A percentile compares a stretch with the other conserved stretches of the same genome.
phyloP scores from a whole-genome alignment of 345 rosid genomes.

The Murraya paniculata region DNA sequence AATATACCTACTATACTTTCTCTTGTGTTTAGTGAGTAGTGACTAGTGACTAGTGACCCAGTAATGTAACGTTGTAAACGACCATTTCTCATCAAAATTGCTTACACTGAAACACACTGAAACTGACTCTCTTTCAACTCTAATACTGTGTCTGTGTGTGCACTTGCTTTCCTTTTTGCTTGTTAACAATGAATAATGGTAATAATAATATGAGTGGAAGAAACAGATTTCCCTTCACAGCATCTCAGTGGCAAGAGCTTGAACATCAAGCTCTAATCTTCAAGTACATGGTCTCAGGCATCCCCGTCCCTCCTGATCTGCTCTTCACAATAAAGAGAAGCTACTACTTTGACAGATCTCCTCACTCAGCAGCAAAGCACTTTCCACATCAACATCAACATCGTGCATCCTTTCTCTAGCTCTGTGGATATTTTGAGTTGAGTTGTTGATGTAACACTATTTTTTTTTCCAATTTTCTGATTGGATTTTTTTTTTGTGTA shows the following conservation, averaged over 20 bases:
- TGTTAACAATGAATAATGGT: conserved; percentile 4
- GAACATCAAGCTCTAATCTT: conserved; percentile 83
- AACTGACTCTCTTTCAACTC: not conserved
- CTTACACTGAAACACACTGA: too few species aligned
- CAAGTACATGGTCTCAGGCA: conserved; percentile 73
- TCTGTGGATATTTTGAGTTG: not conserved
- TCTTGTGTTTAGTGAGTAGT: too few species aligned
- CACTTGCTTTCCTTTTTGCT: not conserved
- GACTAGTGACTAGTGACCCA: too few species aligned
- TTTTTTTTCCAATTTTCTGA: not conserved
- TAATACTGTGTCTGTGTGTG: not conserved
- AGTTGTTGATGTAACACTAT: too few species aligned
- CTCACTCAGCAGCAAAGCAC: conserved; percentile 45
- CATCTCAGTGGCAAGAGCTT: conserved; percentile 89
- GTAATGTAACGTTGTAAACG: too few species aligned
- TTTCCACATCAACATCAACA: conserved; percentile 53
- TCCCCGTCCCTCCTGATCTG: conserved; percentile 81
- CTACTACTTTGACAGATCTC: conserved; percentile 38
- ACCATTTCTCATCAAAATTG: too few species aligned
- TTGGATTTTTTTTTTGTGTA: not conserved
- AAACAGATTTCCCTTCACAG: conserved; percentile 66
- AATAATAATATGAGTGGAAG: conserved; percentile 19
- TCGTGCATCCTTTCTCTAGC: conserved; percentile 23
- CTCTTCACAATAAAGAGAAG: conserved; percentile 67
- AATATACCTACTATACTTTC: conserved; percentile 43